Base-by-base conservation (phyloP, 345 rosid species). In the Rhizophora mangle region DNA sequence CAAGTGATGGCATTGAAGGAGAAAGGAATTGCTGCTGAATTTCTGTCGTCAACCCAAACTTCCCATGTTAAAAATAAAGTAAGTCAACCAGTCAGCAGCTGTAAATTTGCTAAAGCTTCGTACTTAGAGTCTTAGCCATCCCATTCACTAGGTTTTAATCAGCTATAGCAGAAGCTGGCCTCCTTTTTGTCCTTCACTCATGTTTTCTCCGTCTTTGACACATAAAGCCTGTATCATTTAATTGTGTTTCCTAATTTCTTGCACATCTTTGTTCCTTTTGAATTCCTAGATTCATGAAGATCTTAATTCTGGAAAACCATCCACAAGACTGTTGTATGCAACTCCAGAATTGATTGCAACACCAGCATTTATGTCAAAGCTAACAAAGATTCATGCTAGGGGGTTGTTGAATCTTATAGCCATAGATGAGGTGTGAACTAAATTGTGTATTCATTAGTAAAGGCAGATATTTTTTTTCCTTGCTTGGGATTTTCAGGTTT, bases 271-370 rank as follows among this genome's bases (percentile, higher is more conserved):
- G 26, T 61, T 15, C 54, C 61, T 69, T 62, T 36, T 63, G 47
- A 5, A 36, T 56, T 62, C 46, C 54, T 80, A 95, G 99, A 95
- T 95, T 76, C 89, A 89, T 53, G 96, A 87, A 80, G 97, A 95
- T 73, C 89, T 95, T 75, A 89, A 85, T 81, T 88, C 92, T 69
- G 97, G 96, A 76, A 86, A 85, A 69, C 97, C 99, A 43, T 82
- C 88, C 26, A 59, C 83, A 57, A 85, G 96, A 80, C 80, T 95
- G 83, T 77, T 95, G 51, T 95, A 95, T 81, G 99, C 89, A 29
- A 92, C 99, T 51, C 99, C 97, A 37, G 99, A 95, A 70, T 32
- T 95, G 85, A 83, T 90, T 34, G 96, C 93, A 21, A 95, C 96
- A 0, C 36, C 86, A 27, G 97, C 93, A 63, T 95, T 92, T 82